Evolutionary conservation across 805 yeast genomes (phyloP).

Genomic region (Cyberlindnera samutprakarnensis): DNA sequence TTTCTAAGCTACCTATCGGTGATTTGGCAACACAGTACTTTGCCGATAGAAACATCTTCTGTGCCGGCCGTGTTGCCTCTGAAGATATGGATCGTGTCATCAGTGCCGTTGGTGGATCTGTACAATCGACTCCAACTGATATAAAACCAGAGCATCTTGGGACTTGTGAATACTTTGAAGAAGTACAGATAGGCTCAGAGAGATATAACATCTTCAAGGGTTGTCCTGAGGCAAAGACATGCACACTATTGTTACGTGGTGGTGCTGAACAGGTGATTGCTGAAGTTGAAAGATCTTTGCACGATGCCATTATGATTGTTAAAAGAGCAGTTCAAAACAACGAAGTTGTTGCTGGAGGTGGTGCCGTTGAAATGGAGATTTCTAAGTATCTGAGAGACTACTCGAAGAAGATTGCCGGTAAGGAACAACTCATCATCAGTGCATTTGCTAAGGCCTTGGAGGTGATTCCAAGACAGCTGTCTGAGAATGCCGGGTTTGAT

Average conservation of each 20-base stretch:
- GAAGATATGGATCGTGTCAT: conserved; percentile 92
- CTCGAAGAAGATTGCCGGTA: conserved; percentile 85
- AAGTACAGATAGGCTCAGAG: conserved; percentile 92
- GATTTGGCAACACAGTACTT: conserved; percentile 98
- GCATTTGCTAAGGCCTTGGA: conserved; percentile 95
- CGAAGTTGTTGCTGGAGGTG: conserved; percentile 95
- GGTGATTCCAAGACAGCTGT: conserved; percentile 92
- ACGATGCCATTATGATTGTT: conserved; percentile 98
- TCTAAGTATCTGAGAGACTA: conserved; percentile 83
- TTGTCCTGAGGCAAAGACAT: conserved; percentile 86
- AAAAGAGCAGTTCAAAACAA: conserved; percentile 87
- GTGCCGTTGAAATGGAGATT: conserved; percentile 97
- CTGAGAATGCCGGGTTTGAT: conserved; percentile 99
- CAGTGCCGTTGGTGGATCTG: conserved; percentile 87
- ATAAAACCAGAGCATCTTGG: conserved; percentile 70
- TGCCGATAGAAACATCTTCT: conserved; percentile 92
- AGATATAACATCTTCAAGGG: conserved; percentile 91
- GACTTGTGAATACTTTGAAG: conserved; percentile 80
- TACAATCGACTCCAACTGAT: conserved; percentile 74
- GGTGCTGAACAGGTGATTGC: conserved; percentile 98
- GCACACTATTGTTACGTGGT: conserved; percentile 90
- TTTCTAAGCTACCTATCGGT: conserved; percentile 94
- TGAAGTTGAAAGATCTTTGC: conserved; percentile 95
- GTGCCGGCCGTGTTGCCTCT: conserved; percentile 89
- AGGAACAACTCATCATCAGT: conserved; percentile 86